These are phyloP conservation scores for Ambrosia trifida DNA, from an alignment of 129 eudicot genomes.

Conservation along the genomic window DNA sequence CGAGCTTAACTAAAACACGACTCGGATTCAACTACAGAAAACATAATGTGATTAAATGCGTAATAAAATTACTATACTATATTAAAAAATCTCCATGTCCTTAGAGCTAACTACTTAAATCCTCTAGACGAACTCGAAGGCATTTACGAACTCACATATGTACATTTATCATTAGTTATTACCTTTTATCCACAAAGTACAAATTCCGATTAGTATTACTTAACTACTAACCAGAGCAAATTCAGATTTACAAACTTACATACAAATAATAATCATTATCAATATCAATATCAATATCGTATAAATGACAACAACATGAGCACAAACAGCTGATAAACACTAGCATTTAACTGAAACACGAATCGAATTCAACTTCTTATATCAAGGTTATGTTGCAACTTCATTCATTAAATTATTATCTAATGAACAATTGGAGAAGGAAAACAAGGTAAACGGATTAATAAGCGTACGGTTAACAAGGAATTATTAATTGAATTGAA, in stretches of 20 bases:
- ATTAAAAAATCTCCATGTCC: not conserved
- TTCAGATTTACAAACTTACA: not conserved
- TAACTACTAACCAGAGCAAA: no score
- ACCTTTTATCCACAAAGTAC: not conserved
- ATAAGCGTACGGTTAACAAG: not conserved
- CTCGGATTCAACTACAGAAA: constrained; percentile 16
- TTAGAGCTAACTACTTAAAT: not conserved
- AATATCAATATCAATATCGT: not conserved
- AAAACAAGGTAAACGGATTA: not conserved
- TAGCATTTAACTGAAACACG: not conserved
- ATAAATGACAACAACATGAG: not conserved
- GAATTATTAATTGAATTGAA: not conserved
- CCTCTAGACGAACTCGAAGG: not conserved
- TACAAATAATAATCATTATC: not conserved
- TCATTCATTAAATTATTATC: not conserved
- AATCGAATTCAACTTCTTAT: not conserved
- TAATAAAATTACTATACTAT: constrained; percentile 10
- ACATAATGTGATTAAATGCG: not conserved
- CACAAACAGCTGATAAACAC: not conserved
- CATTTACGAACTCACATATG: not conserved
- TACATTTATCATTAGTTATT: not conserved
- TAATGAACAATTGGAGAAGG: not conserved
- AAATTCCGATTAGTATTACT: not conserved
- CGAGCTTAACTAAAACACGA: no score
- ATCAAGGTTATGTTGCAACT: not conserved